Evolutionary conservation across 805 yeast species (phyloP), one percentile per base, ranked within the genome.

Genomic region (Cyberlindnera xylosilytica): DNA sequence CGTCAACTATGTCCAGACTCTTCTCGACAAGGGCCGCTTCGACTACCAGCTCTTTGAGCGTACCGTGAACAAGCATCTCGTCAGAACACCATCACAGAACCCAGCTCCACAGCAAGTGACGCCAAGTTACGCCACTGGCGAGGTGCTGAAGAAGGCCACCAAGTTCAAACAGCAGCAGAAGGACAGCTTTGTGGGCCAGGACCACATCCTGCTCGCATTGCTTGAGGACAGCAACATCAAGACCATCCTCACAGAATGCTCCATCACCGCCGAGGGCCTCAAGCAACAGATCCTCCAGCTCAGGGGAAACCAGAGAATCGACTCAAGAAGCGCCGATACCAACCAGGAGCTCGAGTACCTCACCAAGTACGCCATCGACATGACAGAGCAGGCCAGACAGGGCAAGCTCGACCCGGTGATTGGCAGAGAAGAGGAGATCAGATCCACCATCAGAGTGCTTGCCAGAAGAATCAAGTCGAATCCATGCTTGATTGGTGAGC

Each of bases 401-500:
- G 99, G 99, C 60, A 88, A 87, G 62, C 80, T 93, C 45, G 99
- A 93, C 65, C 99, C 99, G 4, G 99, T 93, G 34, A 93, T 93
- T 61, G 99, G 99, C 43, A 85, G 99, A 70, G 99, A 93, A 64
- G 99, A 93, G 66, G 99, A 93, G 69, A 93, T 93, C 53, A 79
- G 98, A 68, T 77, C 97, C 52, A 87, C 96, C 24, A 91, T 93
- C 46, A 78, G 98, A 48, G 96, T 93, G 3, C 73, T 93, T 47
- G 90, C 99, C n/a, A 83, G 99, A 70, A 81, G 99, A 69, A 87
- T 96, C 32, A 93, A 93, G 68, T 90, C 97, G 6, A 93, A 93
- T 62, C 96, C 98, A 13, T 93, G 96, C 56, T 69, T 93, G 46
- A 89, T 93, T 57, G 99, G 99, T 74, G 99, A 93, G 59, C 97